A percentile compares a stretch with the other conserved stretches of the same genome.
phyloP scores from a whole-genome alignment of 768 basidiomycete species.

The Mycena vulgaris region DNA sequence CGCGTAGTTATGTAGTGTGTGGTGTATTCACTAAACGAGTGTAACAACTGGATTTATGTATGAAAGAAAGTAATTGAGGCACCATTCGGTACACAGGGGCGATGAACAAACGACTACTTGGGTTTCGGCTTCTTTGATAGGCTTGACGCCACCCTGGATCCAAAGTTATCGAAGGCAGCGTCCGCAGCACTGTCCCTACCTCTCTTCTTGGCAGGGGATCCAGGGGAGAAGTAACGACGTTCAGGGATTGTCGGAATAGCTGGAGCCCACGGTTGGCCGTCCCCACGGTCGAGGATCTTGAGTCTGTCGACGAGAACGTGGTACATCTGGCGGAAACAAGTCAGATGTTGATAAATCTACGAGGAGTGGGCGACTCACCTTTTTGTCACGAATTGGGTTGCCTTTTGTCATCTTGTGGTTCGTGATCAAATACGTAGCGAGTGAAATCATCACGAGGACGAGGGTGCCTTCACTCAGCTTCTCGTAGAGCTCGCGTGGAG shows the following conservation, averaged over 20 bases:
- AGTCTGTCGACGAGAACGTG: neutral
- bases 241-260: neutral
- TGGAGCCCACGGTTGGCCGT: neutral
- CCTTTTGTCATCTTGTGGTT: neutral
- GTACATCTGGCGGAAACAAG: too few species aligned
- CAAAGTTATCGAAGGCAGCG: slow-evolving; percentile 9
- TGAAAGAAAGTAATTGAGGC: too few species aligned
- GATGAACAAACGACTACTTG: too few species aligned
- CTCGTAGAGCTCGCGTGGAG: neutral
- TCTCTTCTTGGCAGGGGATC: neutral
- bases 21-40: too few species aligned
- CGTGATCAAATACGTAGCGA: neutral
- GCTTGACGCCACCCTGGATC: slow-evolving; percentile 4
- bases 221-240: neutral
- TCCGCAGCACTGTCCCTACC: neutral
- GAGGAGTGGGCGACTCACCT: neutral
- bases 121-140: neutral
- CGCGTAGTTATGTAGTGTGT: too few species aligned
- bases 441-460: neutral
- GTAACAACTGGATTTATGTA: too few species aligned
- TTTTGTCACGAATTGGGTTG: neutral
- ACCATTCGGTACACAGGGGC: too few species aligned
- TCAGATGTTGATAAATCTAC: too few species aligned
- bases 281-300: slow-evolving; percentile 1
- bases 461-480: neutral